These are phyloP conservation scores for Kalaharituber pfeilii DNA, from an alignment of 2,329 filamentous ascomycete genomes.

Conservation along the genomic window DNA sequence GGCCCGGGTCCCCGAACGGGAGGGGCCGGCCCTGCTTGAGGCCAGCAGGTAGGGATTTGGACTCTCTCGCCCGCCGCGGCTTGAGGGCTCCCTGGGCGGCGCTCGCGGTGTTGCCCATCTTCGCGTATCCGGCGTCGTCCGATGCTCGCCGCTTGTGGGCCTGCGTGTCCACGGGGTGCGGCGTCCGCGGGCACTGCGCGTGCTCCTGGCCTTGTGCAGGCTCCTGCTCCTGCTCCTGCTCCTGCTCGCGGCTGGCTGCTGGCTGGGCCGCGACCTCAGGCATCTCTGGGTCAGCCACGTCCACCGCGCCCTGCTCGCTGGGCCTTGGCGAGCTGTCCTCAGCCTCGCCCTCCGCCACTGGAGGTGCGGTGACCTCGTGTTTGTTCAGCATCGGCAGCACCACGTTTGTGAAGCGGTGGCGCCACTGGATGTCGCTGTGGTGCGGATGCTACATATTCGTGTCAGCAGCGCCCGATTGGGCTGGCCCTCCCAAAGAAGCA, in stretches of 20 bases:
- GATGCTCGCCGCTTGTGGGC: not conserved
- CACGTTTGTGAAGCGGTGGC: constrained; percentile 1
- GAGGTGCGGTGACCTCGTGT: not conserved
- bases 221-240: not conserved
- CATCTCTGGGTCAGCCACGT: not conserved
- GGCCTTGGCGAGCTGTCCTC: not conserved
- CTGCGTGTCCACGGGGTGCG: too few species aligned
- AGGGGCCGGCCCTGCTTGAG: not conserved
- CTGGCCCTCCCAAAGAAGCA: too few species aligned
- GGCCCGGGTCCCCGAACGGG: not conserved
- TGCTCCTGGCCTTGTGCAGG: not conserved
- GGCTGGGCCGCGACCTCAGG: too few species aligned
- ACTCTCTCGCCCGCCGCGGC: too few species aligned
- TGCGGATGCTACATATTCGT: constrained; percentile 4
- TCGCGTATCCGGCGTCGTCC: not conserved
- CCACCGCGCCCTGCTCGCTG: not conserved
- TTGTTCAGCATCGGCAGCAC: constrained; percentile 7
- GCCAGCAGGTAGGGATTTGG: not conserved
- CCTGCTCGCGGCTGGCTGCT: too few species aligned
- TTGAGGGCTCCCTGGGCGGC: too few species aligned
- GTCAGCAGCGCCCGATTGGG: too few species aligned
- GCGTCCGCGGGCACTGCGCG: too few species aligned
- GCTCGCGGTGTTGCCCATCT: not conserved
- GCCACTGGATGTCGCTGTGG: constrained; percentile 9
- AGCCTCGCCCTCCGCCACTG: not conserved